Percentiles rank a stretch among this genome's conserved stretches.
Conservation (phyloP, 169 alveolate genomes). For the Eimeria sp. region DNA sequence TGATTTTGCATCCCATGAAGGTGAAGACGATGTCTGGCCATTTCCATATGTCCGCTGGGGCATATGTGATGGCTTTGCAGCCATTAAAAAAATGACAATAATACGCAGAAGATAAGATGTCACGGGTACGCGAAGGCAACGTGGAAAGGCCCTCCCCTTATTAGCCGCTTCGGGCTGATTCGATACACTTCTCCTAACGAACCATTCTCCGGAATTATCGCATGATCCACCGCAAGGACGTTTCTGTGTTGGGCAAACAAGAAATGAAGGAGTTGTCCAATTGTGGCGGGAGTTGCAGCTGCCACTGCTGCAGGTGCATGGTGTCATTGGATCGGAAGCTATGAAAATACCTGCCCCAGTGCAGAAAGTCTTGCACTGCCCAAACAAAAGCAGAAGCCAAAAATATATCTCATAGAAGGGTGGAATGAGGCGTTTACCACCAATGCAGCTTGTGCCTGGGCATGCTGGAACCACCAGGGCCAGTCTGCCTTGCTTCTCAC, state of each 20-base stretch:
- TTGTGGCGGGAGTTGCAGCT: background rate
- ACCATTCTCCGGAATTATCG: background rate
- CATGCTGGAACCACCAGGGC: background rate
- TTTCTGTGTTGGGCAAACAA: background rate
- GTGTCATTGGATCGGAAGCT: background rate
- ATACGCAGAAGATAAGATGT: background rate
- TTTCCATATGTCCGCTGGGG: background rate
- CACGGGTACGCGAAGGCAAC: background rate
- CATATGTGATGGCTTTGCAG: background rate
- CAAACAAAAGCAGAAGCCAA: background rate
- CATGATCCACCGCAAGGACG: background rate
- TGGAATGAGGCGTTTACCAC: background rate
- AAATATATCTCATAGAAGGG: background rate
- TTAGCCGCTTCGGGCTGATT: background rate
- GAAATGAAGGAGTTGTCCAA: background rate
- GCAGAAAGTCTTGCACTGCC: background rate
- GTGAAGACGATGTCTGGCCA: background rate
- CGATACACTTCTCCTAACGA: background rate
- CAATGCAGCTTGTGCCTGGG: background rate
- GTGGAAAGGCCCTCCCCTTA: background rate
- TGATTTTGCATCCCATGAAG: background rate
- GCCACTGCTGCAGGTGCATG: background rate
- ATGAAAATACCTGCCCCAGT: background rate
- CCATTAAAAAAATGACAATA: background rate
- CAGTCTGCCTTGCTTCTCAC: background rate